A percentile compares a stretch with the other conserved stretches of the same genome.
These are phyloP conservation scores for Boletus barrowsii DNA, from an alignment of 768 basidiomycete species.

Conservation along the genomic window DNA sequence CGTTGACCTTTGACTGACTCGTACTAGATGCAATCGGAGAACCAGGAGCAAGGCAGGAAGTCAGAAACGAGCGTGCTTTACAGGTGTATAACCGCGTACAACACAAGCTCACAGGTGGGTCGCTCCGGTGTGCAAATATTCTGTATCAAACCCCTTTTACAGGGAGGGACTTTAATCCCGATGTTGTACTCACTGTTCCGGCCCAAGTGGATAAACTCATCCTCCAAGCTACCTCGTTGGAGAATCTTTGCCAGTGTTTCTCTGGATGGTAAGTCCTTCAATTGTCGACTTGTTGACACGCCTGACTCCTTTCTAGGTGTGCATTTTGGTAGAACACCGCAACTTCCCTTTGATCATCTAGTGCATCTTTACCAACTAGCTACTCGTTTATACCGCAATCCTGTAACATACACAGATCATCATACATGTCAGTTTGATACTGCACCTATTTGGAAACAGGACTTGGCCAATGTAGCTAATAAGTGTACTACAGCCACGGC, in stretches of 20 bases:
- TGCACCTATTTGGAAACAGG: constrained; percentile 14
- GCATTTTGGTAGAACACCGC: constrained; percentile 62
- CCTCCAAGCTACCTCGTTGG: constrained; percentile 86
- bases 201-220: constrained; percentile 93
- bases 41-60: constrained; percentile 68
- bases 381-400: constrained; percentile 13
- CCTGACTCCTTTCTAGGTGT: constrained; percentile 42
- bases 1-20: constrained; percentile 1
- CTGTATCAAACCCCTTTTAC: background rate
- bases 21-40: constrained; percentile 44
- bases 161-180: constrained; percentile 94
- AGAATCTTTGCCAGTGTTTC: constrained; percentile 96
- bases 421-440: background rate
- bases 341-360: background rate
- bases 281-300: background rate
- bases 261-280: constrained; percentile 69
- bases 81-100: constrained; percentile 93
- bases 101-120: constrained; percentile 85
- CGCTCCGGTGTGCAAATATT: background rate
- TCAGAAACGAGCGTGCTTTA: constrained; percentile 87
- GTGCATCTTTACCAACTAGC: constrained; percentile 1
- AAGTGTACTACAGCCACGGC: too few relatives aligned
- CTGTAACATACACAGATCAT: constrained; percentile 21
- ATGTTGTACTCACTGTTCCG: constrained; percentile 65
- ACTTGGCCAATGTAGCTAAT: too few relatives aligned